Evolutionary conservation across 495 filamentous ascomycete species (phyloP), one percentile per base, ranked within the genome.

Genomic region (Cenococcum geophilum): DNA sequence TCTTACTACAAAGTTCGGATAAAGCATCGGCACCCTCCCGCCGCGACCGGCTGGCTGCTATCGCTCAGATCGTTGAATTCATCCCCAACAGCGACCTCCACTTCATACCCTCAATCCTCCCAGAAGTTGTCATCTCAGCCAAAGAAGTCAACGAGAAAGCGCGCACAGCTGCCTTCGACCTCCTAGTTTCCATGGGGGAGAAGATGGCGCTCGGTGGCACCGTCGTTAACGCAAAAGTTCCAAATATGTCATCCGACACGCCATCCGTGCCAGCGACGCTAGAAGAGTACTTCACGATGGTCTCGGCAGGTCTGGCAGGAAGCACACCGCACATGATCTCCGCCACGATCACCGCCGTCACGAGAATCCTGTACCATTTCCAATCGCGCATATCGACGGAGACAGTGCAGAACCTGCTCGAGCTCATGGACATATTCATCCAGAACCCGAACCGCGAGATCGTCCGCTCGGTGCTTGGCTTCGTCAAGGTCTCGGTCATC

Each of bases 111-210:
- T 82, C 88, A 6, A 82, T 97, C 32, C 80, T 98, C 22, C 88
- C 91, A 1, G 93, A 98, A 75, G 90, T 96, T 25, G 89, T 97
- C 42, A 86, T 98, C 51, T 87, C 89, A 51, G 88, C 89, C 74
- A 98, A 98, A 76, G 95, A 97, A 74, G 86, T 92, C 69, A 97
- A 97, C 73, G 92, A 98, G 72, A 90, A 89, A 71, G 90, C 93
- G 0, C 80, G 93, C 45, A 89, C 86, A 21, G 82, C 85, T 0
- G 92, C 93, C 0, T 98, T 97, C 68, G 90, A 95, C 48, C 78
- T 98, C 14, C 82, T 98, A 34, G 88, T 98, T 20, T 79, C 86
- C 48, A 91, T 98, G 83, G 90, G 89, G 22, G 81, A 89, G 68
- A 86, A 83, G 64, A 90, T 97, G 75, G 79, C 72, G 8, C 78